phyloP scores from a whole-genome alignment of 192 early-diverging fungal species.

The Backusella mclennaniae region DNA sequence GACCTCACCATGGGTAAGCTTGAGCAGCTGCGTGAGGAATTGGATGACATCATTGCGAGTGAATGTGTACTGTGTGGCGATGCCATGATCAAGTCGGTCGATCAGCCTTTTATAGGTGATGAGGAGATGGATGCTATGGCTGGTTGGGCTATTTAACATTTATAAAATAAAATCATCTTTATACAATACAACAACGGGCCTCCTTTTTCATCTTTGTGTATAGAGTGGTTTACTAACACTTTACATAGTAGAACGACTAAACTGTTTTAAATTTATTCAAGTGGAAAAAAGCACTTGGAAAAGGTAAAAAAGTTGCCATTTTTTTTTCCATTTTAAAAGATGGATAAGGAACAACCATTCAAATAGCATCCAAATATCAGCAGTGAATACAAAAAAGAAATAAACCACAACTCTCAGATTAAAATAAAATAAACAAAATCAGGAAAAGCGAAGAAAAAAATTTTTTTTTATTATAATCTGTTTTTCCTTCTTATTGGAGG shows the following conservation, averaged over 20 bases:
- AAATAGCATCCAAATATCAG: too few relatives aligned
- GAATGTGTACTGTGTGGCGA: constrained; percentile 98
- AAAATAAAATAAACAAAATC: not conserved
- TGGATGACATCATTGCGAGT: constrained; percentile 73
- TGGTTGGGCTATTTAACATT: constrained; percentile 60
- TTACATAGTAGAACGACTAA: too few relatives aligned
- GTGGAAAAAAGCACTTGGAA: too few relatives aligned
- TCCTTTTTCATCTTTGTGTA: too few relatives aligned
- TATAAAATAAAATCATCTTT: not conserved
- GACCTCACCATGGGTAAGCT: constrained; percentile 44
- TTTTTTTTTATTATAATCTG: not conserved
- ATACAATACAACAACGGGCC: too few relatives aligned
- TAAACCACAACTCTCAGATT: not conserved
- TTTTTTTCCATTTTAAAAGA: too few relatives aligned
- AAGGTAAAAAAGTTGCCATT: too few relatives aligned
- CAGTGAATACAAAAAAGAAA: too few relatives aligned
- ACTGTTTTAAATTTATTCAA: too few relatives aligned
- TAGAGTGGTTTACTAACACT: too few relatives aligned
- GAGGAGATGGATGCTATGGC: constrained; percentile 52
- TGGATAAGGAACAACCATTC: too few relatives aligned
- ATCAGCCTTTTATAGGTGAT: constrained; percentile 70
- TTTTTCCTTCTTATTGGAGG: constrained; percentile 11
- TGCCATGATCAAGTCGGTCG: constrained; percentile 88
- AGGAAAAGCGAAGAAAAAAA: too few relatives aligned
- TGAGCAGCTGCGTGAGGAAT: constrained; percentile 59